phyloP scores from a whole-genome alignment of 2,329 filamentous ascomycete species.

The Dothistroma pini region DNA sequence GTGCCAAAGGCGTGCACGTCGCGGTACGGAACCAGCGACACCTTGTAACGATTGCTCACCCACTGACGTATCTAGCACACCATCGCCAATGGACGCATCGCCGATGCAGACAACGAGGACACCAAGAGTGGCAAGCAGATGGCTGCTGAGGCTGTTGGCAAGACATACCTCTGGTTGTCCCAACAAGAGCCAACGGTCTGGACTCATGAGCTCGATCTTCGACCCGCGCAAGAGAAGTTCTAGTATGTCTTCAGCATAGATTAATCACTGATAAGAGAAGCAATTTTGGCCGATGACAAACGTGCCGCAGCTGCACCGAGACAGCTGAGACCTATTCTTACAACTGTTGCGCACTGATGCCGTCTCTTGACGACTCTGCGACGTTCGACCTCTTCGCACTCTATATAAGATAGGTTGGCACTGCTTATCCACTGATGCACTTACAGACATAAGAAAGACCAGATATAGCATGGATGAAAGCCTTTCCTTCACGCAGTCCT shows the following conservation, averaged over 20 bases:
- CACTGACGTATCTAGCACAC: slow-evolving; percentile 40
- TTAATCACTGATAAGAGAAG: too few species aligned
- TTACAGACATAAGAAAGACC: too few species aligned
- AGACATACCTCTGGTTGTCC: slow-evolving; percentile 53
- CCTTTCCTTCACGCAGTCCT: too few species aligned
- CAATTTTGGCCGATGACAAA: neutral
- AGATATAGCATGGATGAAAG: too few species aligned
- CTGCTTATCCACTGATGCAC: too few species aligned
- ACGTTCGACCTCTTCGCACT: neutral
- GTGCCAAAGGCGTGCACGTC: slow-evolving; percentile 54
- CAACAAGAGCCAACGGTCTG: slow-evolving; percentile 49
- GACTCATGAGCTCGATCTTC: slow-evolving; percentile 53
- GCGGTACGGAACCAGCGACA: slow-evolving; percentile 29
- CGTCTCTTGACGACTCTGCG: neutral
- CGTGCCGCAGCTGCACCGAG: neutral
- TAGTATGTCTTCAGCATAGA: slow-evolving; percentile 21
- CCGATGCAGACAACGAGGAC: slow-evolving; percentile 49
- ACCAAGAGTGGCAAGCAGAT: slow-evolving; percentile 53
- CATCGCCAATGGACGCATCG: slow-evolving; percentile 55
- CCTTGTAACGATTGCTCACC: neutral
- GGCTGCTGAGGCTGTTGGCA: slow-evolving; percentile 56
- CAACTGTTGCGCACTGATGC: neutral
- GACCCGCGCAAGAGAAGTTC: slow-evolving; percentile 50
- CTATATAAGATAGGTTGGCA: too few species aligned
- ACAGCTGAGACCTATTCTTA: neutral